These are phyloP conservation scores for Nemania diffusa DNA, from an alignment of 2,329 filamentous ascomycete genomes.

Conservation along the genomic window DNA sequence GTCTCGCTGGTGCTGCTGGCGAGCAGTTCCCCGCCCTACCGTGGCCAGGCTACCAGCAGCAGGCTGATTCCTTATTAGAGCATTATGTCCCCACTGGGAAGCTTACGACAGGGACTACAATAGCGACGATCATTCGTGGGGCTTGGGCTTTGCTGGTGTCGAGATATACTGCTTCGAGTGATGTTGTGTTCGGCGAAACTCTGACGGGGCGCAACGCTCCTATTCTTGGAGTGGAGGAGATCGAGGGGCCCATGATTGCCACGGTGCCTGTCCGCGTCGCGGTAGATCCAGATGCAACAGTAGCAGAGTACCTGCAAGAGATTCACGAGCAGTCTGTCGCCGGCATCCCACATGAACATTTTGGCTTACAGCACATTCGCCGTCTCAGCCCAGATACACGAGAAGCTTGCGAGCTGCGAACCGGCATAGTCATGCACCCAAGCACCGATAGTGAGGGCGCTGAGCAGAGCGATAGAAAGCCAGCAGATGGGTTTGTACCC, in stretches of 20 bases:
- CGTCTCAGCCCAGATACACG: slow-evolving; percentile 64
- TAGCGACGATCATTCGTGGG: slow-evolving; percentile 67
- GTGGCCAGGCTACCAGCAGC: slow-evolving; percentile 59
- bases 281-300: slow-evolving; percentile 54
- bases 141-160: slow-evolving; percentile 68
- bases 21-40: slow-evolving; percentile 62
- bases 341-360: slow-evolving; percentile 73
- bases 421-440: slow-evolving; percentile 65
- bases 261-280: slow-evolving; percentile 67
- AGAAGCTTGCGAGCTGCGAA: slow-evolving; percentile 66
- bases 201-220: slow-evolving; percentile 66
- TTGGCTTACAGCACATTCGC: slow-evolving; percentile 69
- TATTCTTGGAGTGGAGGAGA: slow-evolving; percentile 61
- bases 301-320: slow-evolving; percentile 63
- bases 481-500: slow-evolving; percentile 64
- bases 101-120: slow-evolving; percentile 56
- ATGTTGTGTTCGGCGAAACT: slow-evolving; percentile 69
- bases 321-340: slow-evolving; percentile 67
- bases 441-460: slow-evolving; percentile 47
- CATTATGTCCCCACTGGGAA: slow-evolving; percentile 57
- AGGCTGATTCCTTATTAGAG: slow-evolving; percentile 64
- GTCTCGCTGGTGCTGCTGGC: slow-evolving; percentile 57
- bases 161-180: slow-evolving; percentile 61
- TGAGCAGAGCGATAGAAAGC: slow-evolving; percentile 48
- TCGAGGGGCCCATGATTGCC: slow-evolving; percentile 70